Evolutionary conservation across 1,284 basidiomycete genomes (phyloP).

Genomic region (Naganishia albida): DNA sequence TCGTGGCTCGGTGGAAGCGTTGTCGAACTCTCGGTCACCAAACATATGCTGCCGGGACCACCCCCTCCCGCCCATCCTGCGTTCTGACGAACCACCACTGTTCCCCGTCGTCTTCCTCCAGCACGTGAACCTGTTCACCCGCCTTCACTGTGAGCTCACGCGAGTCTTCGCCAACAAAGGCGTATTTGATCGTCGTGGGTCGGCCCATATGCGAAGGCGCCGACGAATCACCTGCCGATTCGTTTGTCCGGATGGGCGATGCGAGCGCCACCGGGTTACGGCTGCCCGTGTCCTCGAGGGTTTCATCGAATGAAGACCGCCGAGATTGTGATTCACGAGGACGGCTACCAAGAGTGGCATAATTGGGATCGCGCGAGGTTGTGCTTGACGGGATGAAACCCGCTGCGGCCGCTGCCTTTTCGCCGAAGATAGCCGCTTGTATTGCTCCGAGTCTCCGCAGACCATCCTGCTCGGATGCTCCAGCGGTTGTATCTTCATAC

Average conservation of each 20-base stretch:
- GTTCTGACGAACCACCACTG: constrained; percentile 93
- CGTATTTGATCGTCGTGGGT: constrained; percentile 32
- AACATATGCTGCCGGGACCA: constrained; percentile 80
- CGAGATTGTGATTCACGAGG: neutral
- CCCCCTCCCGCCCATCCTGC: constrained; percentile 74
- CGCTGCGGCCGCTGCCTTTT: constrained; percentile 22
- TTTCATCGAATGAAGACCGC: constrained; percentile 51
- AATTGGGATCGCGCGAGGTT: constrained; percentile 8
- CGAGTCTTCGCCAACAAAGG: constrained; percentile 70
- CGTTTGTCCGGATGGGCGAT: neutral
- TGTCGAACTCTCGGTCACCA: constrained; percentile 14
- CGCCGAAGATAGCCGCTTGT: constrained; percentile 72
- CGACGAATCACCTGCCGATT: constrained; percentile 1
- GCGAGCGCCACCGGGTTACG: constrained; percentile 3
- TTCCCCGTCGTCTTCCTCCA: constrained; percentile 57
- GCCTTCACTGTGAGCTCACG: constrained; percentile 70
- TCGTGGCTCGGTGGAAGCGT: neutral
- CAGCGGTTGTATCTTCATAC: constrained; percentile 57
- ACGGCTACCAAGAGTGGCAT: neutral
- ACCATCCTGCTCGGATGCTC: constrained; percentile 51
- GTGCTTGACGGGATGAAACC: constrained; percentile 17
- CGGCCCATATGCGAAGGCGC: constrained; percentile 31
- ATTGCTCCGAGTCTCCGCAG: constrained; percentile 35
- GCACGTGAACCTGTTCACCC: constrained; percentile 71
- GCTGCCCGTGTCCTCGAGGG: constrained; percentile 57